Evolutionary conservation across 192 early-diverging fungal species (phyloP).

Genomic region (Coemansia sp.): DNA sequence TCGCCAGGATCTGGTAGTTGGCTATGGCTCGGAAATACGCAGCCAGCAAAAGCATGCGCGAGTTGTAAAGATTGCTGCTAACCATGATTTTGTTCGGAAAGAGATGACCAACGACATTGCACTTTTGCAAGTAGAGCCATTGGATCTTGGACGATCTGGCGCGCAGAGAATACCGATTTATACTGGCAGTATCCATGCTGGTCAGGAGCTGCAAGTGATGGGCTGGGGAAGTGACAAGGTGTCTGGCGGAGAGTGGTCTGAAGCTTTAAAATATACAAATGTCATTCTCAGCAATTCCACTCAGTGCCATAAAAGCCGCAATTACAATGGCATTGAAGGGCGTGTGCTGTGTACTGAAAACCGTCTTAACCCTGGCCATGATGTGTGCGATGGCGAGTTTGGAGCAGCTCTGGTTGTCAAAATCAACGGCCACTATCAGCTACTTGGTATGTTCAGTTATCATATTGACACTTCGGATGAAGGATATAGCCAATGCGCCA

Average conservation of each 20-base stretch:
- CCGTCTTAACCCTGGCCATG: not conserved
- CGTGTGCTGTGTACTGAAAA: conserved; percentile 3
- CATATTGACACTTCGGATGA: not conserved
- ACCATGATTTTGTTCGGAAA: not conserved
- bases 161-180: not conserved
- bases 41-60: not conserved
- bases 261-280: not conserved
- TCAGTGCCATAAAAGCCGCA: not conserved
- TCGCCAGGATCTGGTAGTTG: not conserved
- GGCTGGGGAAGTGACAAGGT: not conserved
- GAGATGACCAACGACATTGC: conserved; percentile 2
- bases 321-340: not conserved
- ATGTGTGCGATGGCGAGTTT: conserved; percentile 1
- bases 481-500: not conserved
- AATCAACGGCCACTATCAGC: not conserved
- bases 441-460: not conserved
- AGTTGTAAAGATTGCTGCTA: not conserved
- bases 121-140: conserved; percentile 1
- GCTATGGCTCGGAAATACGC: not conserved
- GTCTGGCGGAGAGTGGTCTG: not conserved
- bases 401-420: not conserved
- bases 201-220: not conserved
- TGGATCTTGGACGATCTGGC: not conserved
- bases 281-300: not conserved
- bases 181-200: not conserved